phyloP scores from a whole-genome alignment of 2,329 filamentous ascomycete genomes.

The Penicillium sumatraense region DNA sequence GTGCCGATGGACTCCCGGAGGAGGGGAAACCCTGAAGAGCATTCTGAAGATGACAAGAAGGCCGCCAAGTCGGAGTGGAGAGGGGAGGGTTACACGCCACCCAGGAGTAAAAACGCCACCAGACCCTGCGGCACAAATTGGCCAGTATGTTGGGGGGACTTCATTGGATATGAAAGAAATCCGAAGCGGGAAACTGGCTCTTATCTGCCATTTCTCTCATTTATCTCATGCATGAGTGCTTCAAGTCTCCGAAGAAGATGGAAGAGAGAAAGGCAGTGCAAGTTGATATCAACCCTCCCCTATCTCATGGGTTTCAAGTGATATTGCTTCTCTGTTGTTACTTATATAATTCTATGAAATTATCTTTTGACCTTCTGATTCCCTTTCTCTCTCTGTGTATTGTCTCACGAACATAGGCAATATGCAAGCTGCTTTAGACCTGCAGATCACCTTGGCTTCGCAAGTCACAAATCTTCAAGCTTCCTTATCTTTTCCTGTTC shows the following conservation, averaged over 20 bases:
- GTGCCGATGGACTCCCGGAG: not conserved
- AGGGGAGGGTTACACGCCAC: constrained; percentile 18
- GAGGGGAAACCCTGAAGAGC: not conserved
- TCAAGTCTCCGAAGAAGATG: not conserved
- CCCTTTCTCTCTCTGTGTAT: not conserved
- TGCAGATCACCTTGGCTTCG: constrained; percentile 25
- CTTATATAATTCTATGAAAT: too few species aligned
- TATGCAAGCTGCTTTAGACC: constrained; percentile 17
- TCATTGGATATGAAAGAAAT: constrained; percentile 5
- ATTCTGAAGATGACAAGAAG: not conserved
- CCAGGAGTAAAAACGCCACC: constrained; percentile 1
- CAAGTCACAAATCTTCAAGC: constrained; percentile 18
- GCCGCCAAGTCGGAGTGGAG: constrained; percentile 4
- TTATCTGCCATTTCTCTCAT: not conserved
- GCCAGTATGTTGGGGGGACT: not conserved
- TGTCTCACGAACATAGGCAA: not conserved
- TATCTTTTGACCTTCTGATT: too few species aligned
- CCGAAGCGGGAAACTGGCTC: not conserved
- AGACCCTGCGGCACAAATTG: constrained; percentile 1
- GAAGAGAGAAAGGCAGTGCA: too few species aligned
- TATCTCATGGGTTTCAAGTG: too few species aligned
- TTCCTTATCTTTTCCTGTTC: constrained; percentile 21
- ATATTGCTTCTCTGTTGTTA: too few species aligned
- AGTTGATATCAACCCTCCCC: too few species aligned
- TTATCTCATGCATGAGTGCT: not conserved